Base-by-base conservation (phyloP, 169 alveolate genomes). In the Eimeria acervulina region DNA sequence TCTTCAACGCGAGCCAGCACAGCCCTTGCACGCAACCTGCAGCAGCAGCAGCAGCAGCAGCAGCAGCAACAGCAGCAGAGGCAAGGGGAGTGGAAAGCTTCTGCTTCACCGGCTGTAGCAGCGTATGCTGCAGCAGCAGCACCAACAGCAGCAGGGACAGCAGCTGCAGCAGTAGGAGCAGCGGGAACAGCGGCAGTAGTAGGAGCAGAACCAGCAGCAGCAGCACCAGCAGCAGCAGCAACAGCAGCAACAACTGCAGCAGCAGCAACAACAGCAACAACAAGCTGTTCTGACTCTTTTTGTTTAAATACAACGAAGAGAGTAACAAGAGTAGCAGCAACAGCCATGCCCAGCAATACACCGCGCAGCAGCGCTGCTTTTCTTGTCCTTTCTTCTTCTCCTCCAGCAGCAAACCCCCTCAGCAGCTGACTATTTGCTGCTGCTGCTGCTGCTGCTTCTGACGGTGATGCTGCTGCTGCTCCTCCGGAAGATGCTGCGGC, bases 21-120 rank as follows among this genome's bases (percentile, higher is more conserved):
- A n/a, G 80, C 80, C 15, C 80, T 23, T 33, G 80, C 80, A 21
- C 80, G 80, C 80, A 68, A 33, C 80, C 80, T 68, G 80, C 33
- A n/a, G 80, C 33, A 68, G 33, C 40, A 23, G 80, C 80, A n/a
- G 33, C 80, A n/a, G 80, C 26, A 68, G 80, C 66, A 52, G 66
- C 66, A 52, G 66, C 66, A 52, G n/a, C n/a, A n/a, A n/a, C n/a
- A n/a, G n/a, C n/a, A n/a, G n/a, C n/a, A n/a, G n/a, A n/a, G n/a
- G n/a, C n/a, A n/a, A n/a, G n/a, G n/a, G n/a, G n/a, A n/a, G n/a
- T n/a, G n/a, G n/a, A 52, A 52, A 52, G 19, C 66, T 13, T 52
- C 66, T 52, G 10, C 26, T 13, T 13, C 66, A 52, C 26, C 66
- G 19, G 66, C 66, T 13, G 66, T 19, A 52, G 66, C 80, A 68